Conservation (phyloP, 148 eudicot genomes). For the Rhododendron ovatum region DNA sequence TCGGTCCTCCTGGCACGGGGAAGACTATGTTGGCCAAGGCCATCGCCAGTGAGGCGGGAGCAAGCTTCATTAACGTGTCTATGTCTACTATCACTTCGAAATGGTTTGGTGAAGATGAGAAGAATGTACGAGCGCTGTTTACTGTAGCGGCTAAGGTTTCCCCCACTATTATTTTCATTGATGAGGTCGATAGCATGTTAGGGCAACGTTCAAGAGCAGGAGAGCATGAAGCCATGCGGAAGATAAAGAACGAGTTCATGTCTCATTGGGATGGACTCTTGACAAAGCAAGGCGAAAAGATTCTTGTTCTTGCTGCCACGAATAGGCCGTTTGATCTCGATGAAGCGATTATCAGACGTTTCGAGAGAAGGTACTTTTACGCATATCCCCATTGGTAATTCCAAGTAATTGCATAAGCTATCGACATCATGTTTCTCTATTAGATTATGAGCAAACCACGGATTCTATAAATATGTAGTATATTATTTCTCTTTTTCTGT, state of each 20-base stretch:
- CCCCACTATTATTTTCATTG: conserved; percentile 89
- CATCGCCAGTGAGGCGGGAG: conserved; percentile 92
- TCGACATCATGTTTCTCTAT: background rate
- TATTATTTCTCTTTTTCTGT: background rate
- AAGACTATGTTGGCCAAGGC: conserved; percentile 98
- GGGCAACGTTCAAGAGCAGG: conserved; percentile 80
- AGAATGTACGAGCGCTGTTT: conserved; percentile 86
- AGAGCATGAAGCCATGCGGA: conserved; percentile 97
- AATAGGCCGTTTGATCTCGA: conserved; percentile 97
- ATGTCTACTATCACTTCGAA: conserved; percentile 96
- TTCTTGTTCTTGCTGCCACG: conserved; percentile 96
- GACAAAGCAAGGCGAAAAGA: conserved; percentile 69
- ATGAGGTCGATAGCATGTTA: conserved; percentile 98
- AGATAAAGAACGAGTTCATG: conserved; percentile 95
- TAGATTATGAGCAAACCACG: background rate
- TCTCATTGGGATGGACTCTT: conserved; percentile 90
- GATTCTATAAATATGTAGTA: background rate
- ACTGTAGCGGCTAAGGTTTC: conserved; percentile 89
- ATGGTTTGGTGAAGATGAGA: conserved; percentile 99
- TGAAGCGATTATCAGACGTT: conserved; percentile 96
- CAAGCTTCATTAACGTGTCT: conserved; percentile 90
- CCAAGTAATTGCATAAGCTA: background rate
- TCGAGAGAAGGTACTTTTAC: conserved; percentile 68
- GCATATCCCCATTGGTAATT: background rate
- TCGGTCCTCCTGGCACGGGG: conserved; percentile 97